Conservation (phyloP, 2,329 filamentous ascomycete species). For the Elsinoe batatas region DNA sequence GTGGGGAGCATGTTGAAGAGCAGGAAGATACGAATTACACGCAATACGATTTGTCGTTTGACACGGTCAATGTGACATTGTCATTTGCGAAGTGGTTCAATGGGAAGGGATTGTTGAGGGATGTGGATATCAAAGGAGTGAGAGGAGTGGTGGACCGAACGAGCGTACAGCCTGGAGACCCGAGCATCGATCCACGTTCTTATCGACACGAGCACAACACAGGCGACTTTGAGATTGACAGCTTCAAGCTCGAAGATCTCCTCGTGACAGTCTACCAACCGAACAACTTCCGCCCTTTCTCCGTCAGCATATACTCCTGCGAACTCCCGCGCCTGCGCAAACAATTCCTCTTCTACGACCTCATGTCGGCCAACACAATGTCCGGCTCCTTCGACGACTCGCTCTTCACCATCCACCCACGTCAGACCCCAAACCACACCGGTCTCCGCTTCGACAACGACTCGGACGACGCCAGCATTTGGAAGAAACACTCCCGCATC, state of each 20-base stretch:
- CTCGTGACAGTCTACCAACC: constrained; percentile 88
- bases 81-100: constrained; percentile 99
- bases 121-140: constrained; percentile 90
- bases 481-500: constrained; percentile 93
- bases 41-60: constrained; percentile 90
- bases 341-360: constrained; percentile 97
- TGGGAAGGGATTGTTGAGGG: constrained; percentile 78
- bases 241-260: constrained; percentile 91
- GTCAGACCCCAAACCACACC: constrained; percentile 74
- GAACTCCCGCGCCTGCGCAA: constrained; percentile 87
- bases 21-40: constrained; percentile 96
- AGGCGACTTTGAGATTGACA: constrained; percentile 94
- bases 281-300: constrained; percentile 81
- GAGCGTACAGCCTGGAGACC: constrained; percentile 56
- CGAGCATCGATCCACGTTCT: constrained; percentile 64
- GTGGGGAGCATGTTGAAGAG: constrained; percentile 41
- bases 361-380: constrained; percentile 89
- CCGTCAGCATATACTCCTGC: constrained; percentile 90
- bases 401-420: constrained; percentile 90
- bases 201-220: constrained; percentile 81
- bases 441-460: constrained; percentile 49
- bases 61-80: constrained; percentile 88
- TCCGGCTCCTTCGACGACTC: constrained; percentile 93
- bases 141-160: constrained; percentile 87
- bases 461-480: constrained; percentile 57